Percentiles rank a stretch among this genome's conserved stretches.
Evolutionary conservation across 768 basidiomycete species (phyloP).

Genomic region (Russula lepida): DNA sequence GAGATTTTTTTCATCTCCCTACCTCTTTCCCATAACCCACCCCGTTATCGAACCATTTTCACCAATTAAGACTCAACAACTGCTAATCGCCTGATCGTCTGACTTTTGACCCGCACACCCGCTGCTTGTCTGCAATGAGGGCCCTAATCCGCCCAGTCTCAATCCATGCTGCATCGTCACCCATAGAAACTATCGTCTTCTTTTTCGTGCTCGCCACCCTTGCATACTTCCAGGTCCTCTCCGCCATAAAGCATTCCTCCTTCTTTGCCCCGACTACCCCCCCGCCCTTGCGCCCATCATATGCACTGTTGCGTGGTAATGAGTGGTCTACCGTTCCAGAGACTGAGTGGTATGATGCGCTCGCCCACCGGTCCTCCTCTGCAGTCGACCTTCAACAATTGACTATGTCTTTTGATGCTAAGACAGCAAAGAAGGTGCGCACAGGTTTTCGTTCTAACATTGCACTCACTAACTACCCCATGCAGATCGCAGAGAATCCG

Average conservation of each 20-base stretch:
- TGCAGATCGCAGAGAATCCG: slow-evolving; percentile 15
- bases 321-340: slow-evolving; percentile 61
- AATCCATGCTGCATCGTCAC: slow-evolving; percentile 61
- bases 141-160: slow-evolving; percentile 60
- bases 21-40: neutral
- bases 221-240: slow-evolving; percentile 90
- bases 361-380: slow-evolving; percentile 26
- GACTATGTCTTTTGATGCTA: slow-evolving; percentile 45
- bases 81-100: slow-evolving; percentile 8
- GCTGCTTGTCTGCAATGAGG: slow-evolving; percentile 36
- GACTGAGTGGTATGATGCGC: slow-evolving; percentile 39
- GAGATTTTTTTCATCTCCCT: neutral
- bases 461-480: neutral
- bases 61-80: neutral
- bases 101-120: neutral
- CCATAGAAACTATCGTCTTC: slow-evolving; percentile 86
- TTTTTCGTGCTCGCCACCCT: slow-evolving; percentile 86
- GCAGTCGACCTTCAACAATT: slow-evolving; percentile 69
- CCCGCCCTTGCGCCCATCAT: slow-evolving; percentile 43
- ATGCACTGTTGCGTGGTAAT: slow-evolving; percentile 43
- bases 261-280: slow-evolving; percentile 56
- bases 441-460: neutral
- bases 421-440: slow-evolving; percentile 30
- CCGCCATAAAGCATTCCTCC: slow-evolving; percentile 81
- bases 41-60: neutral